Conservation (phyloP, 371 early-diverging fungal species). For the Actinomortierella ambigua region DNA sequence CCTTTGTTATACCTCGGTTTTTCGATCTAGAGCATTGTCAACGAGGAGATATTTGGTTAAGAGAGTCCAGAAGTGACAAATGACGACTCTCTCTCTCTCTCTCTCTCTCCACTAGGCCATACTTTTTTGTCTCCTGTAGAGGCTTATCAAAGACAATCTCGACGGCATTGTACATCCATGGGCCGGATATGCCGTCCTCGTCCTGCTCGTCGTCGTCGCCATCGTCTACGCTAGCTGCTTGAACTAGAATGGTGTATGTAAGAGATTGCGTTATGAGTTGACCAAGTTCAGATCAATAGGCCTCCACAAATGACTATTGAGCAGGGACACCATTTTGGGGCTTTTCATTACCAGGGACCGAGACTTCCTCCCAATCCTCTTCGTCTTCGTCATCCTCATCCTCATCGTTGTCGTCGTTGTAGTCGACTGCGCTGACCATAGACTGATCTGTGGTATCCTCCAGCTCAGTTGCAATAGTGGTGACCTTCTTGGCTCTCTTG, state of each 20-base stretch:
- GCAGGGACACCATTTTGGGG: neutral
- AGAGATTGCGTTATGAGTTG: neutral
- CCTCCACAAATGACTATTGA: neutral
- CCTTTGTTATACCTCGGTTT: conserved; percentile 44
- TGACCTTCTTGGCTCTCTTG: neutral
- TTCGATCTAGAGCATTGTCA: conserved; percentile 5
- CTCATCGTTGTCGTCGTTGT: conserved; percentile 4
- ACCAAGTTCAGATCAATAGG: neutral
- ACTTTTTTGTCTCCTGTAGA: conserved; percentile 22
- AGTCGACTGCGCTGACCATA: neutral
- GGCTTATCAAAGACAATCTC: conserved; percentile 45
- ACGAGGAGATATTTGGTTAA: neutral
- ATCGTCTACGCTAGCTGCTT: conserved; percentile 2
- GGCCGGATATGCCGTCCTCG: conserved; percentile 33
- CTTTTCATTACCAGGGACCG: conserved; percentile 16
- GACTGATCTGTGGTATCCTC: neutral
- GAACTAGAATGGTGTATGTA: neutral
- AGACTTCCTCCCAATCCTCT: conserved; percentile 38
- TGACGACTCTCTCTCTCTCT: too few relatives aligned
- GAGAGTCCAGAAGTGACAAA: too few relatives aligned
- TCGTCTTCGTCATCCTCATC: conserved; percentile 23
- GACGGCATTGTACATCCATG: conserved; percentile 43
- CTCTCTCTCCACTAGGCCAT: neutral
- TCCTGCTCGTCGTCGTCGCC: conserved; percentile 1
- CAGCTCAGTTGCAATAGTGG: neutral